phyloP scores from a whole-genome alignment of 2,329 filamentous ascomycete species.

The Talaromyces sp. region DNA sequence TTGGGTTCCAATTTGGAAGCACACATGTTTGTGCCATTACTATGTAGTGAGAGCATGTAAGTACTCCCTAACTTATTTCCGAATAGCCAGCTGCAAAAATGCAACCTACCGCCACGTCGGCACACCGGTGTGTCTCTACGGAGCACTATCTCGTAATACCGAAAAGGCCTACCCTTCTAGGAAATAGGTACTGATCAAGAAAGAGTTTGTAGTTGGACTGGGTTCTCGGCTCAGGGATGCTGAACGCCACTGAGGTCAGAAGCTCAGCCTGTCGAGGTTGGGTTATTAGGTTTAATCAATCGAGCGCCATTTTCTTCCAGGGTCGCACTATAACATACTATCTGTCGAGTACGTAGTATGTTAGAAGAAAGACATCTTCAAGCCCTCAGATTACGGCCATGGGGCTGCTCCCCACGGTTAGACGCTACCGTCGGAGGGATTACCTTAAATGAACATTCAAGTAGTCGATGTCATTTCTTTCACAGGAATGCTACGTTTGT shows the following conservation, averaged over 20 bases:
- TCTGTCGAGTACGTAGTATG: too few species aligned
- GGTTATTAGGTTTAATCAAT: neutral
- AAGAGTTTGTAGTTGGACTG: neutral
- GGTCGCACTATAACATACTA: neutral
- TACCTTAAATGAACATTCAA: neutral
- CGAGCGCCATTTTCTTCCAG: neutral
- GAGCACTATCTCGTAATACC: neutral
- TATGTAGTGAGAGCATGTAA: neutral
- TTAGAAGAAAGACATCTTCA: neutral
- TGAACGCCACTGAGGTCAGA: conserved; percentile 2
- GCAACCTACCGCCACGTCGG: neutral
- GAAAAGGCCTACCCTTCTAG: neutral
- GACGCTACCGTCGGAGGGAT: neutral
- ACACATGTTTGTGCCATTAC: neutral
- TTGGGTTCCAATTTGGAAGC: neutral
- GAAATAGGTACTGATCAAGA: neutral
- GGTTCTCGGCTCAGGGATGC: neutral
- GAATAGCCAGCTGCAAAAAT: neutral
- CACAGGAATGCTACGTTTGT: neutral
- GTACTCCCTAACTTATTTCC: neutral
- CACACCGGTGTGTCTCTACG: neutral
- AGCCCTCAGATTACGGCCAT: neutral
- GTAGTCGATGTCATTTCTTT: neutral
- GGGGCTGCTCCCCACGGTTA: neutral
- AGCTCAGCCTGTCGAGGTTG: neutral